Conservation (phyloP, 1,284 basidiomycete genomes). For the Inonotus obliquus region DNA sequence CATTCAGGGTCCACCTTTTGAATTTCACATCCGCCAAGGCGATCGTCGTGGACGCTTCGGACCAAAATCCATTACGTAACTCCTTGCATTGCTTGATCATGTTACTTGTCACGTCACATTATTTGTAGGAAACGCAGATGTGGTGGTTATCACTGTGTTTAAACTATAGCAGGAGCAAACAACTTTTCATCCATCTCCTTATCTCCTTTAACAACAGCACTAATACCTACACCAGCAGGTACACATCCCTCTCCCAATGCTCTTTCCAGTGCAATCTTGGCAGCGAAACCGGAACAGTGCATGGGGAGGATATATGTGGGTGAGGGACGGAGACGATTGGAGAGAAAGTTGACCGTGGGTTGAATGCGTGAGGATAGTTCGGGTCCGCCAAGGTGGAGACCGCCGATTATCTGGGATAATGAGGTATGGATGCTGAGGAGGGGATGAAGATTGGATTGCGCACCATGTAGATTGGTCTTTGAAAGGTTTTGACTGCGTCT, state of each 20-base stretch:
- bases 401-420: slow-evolving; percentile 59
- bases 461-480: slow-evolving; percentile 73
- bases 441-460: background rate
- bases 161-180: slow-evolving; percentile 15
- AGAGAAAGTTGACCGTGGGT: slow-evolving; percentile 68
- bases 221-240: slow-evolving; percentile 69
- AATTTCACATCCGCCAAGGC: too few relatives aligned
- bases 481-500: slow-evolving; percentile 56
- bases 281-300: slow-evolving; percentile 77
- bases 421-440: background rate
- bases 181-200: slow-evolving; percentile 9
- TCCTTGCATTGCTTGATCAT: too few relatives aligned
- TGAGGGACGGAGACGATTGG: slow-evolving; percentile 50
- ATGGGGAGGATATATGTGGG: slow-evolving; percentile 74
- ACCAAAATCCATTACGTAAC: too few relatives aligned
- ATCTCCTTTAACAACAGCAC: slow-evolving; percentile 41
- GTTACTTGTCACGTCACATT: too few relatives aligned
- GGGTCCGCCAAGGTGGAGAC: slow-evolving; percentile 70
- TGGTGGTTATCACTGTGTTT: background rate
- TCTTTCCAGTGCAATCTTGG: slow-evolving; percentile 61
- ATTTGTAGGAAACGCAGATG: too few relatives aligned
- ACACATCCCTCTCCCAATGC: slow-evolving; percentile 72
- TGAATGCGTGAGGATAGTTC: slow-evolving; percentile 58
- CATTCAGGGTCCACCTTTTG: too few relatives aligned
- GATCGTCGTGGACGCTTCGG: too few relatives aligned